phyloP scores from a whole-genome alignment of 495 filamentous ascomycete species.

The Hypoxylon lienhwacheense region DNA sequence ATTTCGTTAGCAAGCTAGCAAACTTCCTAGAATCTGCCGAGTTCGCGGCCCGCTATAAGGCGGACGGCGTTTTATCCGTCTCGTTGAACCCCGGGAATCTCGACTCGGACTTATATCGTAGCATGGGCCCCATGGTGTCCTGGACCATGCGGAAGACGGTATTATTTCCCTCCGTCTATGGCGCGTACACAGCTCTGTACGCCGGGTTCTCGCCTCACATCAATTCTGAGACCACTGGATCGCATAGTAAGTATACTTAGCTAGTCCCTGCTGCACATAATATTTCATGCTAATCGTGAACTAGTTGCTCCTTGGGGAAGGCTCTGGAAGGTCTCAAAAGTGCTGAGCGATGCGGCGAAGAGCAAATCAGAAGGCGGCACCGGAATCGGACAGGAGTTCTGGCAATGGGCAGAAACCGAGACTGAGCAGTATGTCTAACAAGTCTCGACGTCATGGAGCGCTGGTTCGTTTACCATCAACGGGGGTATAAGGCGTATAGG shows the following conservation, averaged over 20 bases:
- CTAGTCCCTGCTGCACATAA: conserved; percentile 12
- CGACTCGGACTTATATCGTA: conserved; percentile 28
- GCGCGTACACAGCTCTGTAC: conserved; percentile 50
- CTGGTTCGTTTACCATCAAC: neutral
- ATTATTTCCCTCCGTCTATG: conserved; percentile 35
- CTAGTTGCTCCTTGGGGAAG: conserved; percentile 44
- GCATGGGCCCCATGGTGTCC: neutral
- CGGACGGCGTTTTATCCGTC: conserved; percentile 39
- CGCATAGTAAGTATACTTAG: conserved; percentile 10
- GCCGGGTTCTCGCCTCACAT: conserved; percentile 46
- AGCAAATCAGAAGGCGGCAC: conserved; percentile 40
- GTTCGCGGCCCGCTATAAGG: conserved; percentile 36
- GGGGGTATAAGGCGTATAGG: neutral
- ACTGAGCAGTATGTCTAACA: conserved; percentile 27
- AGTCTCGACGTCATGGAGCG: neutral
- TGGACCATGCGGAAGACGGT: conserved; percentile 14
- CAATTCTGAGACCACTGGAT: conserved; percentile 30
- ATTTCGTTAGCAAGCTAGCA: conserved; percentile 48
- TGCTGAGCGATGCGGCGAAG: conserved; percentile 34
- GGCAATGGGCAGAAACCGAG: conserved; percentile 47
- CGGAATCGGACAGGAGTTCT: conserved; percentile 43
- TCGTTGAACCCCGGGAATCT: conserved; percentile 41
- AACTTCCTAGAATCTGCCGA: conserved; percentile 42
- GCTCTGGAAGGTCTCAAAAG: conserved; percentile 31
- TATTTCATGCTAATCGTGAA: conserved; percentile 3